Conservation (phyloP, 306 rosid genomes). For the Ceratonia siliqua region DNA sequence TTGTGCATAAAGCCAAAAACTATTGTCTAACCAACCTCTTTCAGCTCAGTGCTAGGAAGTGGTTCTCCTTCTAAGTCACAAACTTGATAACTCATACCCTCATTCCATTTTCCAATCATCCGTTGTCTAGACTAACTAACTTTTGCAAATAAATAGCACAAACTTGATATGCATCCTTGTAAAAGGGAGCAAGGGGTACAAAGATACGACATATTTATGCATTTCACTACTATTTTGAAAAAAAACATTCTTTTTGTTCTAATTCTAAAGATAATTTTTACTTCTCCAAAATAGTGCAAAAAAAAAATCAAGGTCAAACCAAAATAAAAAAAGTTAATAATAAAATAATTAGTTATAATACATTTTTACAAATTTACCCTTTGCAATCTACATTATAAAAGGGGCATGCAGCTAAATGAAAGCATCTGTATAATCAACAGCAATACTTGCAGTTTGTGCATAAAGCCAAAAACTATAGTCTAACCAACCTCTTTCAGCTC, state of each 20-base stretch:
- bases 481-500: slow-evolving; percentile 78
- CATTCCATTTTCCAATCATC: slow-evolving; percentile 96
- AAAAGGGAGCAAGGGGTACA: too few species aligned
- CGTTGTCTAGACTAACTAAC: slow-evolving; percentile 79
- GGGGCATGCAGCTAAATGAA: not conserved
- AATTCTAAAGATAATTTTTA: too few species aligned
- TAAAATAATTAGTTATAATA: too few species aligned
- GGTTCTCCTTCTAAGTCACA: slow-evolving; percentile 96
- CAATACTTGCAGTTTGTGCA: not conserved
- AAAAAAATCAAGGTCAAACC: too few species aligned
- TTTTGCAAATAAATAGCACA: too few species aligned
- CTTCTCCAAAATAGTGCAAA: too few species aligned
- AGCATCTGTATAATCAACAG: slow-evolving; percentile 7
- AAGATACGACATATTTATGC: too few species aligned
- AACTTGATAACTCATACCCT: slow-evolving; percentile 76
- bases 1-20: slow-evolving; percentile 1
- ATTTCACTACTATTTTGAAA: too few species aligned
- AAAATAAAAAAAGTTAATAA: too few species aligned
- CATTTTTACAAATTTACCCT: too few species aligned
- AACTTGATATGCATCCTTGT: too few species aligned
- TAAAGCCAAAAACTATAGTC: slow-evolving; percentile 8
- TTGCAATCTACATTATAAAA: not conserved
- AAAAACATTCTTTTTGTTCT: too few species aligned
- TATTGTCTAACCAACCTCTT: slow-evolving; percentile 64
- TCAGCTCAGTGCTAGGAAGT: slow-evolving; percentile 70